These are phyloP conservation scores for Populus nigra DNA, from an alignment of 345 rosid species.

Conservation along the genomic window DNA sequence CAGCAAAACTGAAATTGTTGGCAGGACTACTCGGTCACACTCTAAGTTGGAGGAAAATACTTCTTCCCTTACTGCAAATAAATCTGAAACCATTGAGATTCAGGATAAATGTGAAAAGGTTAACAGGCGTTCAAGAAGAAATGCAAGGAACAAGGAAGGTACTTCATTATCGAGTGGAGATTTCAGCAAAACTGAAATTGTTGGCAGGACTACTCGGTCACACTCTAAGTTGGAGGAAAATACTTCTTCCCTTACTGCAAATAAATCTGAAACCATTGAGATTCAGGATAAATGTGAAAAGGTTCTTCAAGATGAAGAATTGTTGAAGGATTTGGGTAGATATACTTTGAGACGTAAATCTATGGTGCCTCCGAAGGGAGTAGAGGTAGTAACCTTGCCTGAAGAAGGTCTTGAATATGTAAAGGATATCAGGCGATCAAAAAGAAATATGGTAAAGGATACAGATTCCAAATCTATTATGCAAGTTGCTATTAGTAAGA, in stretches of 20 bases:
- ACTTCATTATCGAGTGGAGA: neutral
- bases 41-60: constrained; percentile 6
- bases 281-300: neutral
- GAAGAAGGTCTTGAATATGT: constrained; percentile 6
- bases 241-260: constrained; percentile 6
- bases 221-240: constrained; percentile 9
- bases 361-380: neutral
- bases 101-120: neutral
- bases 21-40: constrained; percentile 29
- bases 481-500: neutral
- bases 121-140: constrained; percentile 1
- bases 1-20: constrained; percentile 12
- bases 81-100: neutral
- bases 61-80: constrained; percentile 4
- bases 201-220: constrained; percentile 28
- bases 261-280: neutral
- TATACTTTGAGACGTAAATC: constrained; percentile 4
- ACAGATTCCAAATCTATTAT: neutral
- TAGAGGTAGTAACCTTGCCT: neutral
- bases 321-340: neutral
- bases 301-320: neutral
- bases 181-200: constrained; percentile 11
- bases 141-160: neutral
- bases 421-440: constrained; percentile 15
- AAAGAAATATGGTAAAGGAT: constrained; percentile 4